Evolutionary conservation across 2,329 filamentous ascomycete species (phyloP).

Genomic region (Pseudogymnoascus sp.): DNA sequence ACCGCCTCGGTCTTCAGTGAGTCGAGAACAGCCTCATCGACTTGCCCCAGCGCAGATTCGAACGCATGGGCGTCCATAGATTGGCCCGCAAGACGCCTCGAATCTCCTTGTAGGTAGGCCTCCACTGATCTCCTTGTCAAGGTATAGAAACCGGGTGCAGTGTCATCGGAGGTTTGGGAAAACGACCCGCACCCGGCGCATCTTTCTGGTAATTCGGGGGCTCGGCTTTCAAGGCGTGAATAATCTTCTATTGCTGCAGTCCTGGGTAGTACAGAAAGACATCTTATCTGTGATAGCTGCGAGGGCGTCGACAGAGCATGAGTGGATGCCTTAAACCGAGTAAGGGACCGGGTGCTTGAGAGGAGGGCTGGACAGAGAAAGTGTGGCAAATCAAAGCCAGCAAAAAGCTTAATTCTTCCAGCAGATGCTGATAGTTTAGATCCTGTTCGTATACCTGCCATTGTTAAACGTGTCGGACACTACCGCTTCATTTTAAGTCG

Average conservation of each 20-base stretch:
- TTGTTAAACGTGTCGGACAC: neutral
- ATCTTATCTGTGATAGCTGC: neutral
- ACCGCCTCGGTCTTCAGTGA: neutral
- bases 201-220: conserved; percentile 40
- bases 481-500: conserved; percentile 1
- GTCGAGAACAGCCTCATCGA: neutral
- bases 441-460: conserved; percentile 5
- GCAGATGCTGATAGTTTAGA: conserved; percentile 1
- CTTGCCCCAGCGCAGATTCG: neutral
- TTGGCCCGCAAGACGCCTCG: neutral
- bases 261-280: neutral
- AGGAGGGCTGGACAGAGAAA: conserved; percentile 40
- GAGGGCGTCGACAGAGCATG: neutral
- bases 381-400: conserved; percentile 34
- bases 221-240: neutral
- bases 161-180: conserved; percentile 44
- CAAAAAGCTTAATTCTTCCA: neutral
- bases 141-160: conserved; percentile 50
- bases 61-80: neutral
- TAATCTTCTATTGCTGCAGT: neutral
- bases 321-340: neutral
- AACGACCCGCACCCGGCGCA: conserved; percentile 60
- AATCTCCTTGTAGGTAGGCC: conserved; percentile 35
- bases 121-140: conserved; percentile 42
- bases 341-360: neutral